Percentiles rank a stretch among this genome's conserved stretches.
phyloP scores from a whole-genome alignment of 1,284 basidiomycete species.

The Pseudozyma flocculosa region DNA sequence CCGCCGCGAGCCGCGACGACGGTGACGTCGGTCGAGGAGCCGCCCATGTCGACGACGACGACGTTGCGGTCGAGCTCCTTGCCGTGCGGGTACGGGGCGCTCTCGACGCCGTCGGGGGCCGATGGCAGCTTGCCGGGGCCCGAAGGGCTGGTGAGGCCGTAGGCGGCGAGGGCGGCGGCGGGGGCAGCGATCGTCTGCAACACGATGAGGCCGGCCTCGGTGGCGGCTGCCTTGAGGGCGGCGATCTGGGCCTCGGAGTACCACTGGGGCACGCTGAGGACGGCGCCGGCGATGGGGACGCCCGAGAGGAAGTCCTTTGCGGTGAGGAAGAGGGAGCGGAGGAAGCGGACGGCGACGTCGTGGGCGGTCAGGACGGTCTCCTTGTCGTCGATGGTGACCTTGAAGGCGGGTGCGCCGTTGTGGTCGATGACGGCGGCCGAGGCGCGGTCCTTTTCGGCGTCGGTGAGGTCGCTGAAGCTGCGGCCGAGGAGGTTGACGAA shows the following conservation, averaged over 20 bases:
- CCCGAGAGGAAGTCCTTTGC: conserved; percentile 88
- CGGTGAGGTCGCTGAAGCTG: conserved; percentile 75
- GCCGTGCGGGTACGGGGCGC: conserved; percentile 59
- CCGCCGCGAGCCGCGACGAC: conserved; percentile 64
- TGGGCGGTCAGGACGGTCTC: conserved; percentile 75
- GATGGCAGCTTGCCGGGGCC: conserved; percentile 59
- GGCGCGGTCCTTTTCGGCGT: conserved; percentile 69
- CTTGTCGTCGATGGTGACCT: conserved; percentile 73
- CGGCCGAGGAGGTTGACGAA: conserved; percentile 93
- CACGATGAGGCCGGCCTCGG: conserved; percentile 74
- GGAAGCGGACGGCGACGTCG: conserved; percentile 83
- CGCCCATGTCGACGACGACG: conserved; percentile 65
- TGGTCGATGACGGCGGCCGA: conserved; percentile 81
- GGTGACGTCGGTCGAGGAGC: conserved; percentile 63
- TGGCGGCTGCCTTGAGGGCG: conserved; percentile 73
- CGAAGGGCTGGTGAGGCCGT: conserved; percentile 60
- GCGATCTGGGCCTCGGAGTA: conserved; percentile 72
- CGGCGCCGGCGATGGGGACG: conserved; percentile 75
- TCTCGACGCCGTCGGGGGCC: conserved; percentile 54
- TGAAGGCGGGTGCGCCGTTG: conserved; percentile 63
- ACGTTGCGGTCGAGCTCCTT: conserved; percentile 64
- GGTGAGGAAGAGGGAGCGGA: conserved; percentile 78
- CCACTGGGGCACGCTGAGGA: conserved; percentile 77
- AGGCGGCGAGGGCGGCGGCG: conserved; percentile 70
- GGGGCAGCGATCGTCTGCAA: conserved; percentile 78